Evolutionary conservation across 2,329 filamentous ascomycete species (phyloP).

Genomic region (Colletotrichum destructivum): DNA sequence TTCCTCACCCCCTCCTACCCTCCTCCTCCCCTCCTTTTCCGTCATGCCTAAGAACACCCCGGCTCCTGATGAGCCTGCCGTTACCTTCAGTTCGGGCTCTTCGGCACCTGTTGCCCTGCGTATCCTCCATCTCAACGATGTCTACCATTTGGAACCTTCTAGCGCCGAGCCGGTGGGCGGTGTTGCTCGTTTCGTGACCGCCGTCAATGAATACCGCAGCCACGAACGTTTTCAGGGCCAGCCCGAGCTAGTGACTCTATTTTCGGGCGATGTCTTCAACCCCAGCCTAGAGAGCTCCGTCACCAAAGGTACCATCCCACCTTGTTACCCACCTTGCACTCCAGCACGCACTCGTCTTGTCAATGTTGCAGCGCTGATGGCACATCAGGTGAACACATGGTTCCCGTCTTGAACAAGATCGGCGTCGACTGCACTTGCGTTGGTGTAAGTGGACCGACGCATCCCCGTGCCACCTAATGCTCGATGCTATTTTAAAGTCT

Average conservation of each 20-base stretch:
- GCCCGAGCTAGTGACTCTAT: slow-evolving; percentile 80
- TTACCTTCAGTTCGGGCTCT: slow-evolving; percentile 52
- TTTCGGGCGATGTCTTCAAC: slow-evolving; percentile 94
- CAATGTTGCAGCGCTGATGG: background rate
- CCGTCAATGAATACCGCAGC: slow-evolving; percentile 81
- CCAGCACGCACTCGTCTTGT: slow-evolving; percentile 1
- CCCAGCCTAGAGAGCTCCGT: slow-evolving; percentile 90
- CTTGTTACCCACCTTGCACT: background rate
- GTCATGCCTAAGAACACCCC: slow-evolving; percentile 41
- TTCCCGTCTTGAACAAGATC: slow-evolving; percentile 84
- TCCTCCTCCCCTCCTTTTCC: background rate
- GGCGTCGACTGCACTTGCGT: slow-evolving; percentile 86
- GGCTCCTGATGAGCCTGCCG: slow-evolving; percentile 39
- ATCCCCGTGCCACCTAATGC: background rate
- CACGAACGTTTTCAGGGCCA: slow-evolving; percentile 73
- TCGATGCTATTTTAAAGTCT: slow-evolving; percentile 39
- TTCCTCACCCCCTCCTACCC: background rate
- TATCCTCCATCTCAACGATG: slow-evolving; percentile 93
- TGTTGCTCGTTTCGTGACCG: slow-evolving; percentile 83
- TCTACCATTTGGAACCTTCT: slow-evolving; percentile 85
- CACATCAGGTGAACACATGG: slow-evolving; percentile 81
- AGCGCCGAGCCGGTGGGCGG: slow-evolving; percentile 89
- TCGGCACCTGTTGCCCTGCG: slow-evolving; percentile 75
- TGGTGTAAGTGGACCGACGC: slow-evolving; percentile 70
- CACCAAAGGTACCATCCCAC: slow-evolving; percentile 76